These are phyloP conservation scores for Penicillium freii DNA, from an alignment of 2,329 filamentous ascomycete genomes.

Conservation along the genomic window DNA sequence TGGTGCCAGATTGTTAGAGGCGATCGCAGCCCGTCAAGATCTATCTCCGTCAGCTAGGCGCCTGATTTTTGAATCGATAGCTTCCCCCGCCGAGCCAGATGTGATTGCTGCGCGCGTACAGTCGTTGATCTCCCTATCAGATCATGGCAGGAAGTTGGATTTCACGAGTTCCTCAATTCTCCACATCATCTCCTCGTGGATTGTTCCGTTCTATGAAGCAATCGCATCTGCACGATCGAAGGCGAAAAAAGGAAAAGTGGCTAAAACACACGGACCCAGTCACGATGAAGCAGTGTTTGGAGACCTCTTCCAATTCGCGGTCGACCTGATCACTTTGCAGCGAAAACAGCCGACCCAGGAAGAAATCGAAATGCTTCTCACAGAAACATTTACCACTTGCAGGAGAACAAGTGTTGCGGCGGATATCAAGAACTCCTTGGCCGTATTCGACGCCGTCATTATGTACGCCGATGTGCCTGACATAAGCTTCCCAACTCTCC, in stretches of 20 bases:
- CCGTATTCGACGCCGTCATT: constrained; percentile 45
- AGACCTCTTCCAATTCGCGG: constrained; percentile 43
- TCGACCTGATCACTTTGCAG: constrained; percentile 45
- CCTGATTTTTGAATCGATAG: constrained; percentile 38
- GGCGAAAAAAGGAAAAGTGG: constrained; percentile 37
- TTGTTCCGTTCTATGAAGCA: constrained; percentile 40
- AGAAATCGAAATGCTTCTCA: constrained; percentile 39
- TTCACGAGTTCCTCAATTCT: constrained; percentile 41
- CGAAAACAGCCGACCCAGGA: constrained; percentile 36
- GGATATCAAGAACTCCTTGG: constrained; percentile 44
- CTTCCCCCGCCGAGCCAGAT: constrained; percentile 34
- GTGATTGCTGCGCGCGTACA: constrained; percentile 41
- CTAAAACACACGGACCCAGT: constrained; percentile 31
- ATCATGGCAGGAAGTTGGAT: constrained; percentile 45
- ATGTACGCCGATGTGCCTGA: constrained; percentile 42
- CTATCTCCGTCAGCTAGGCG: constrained; percentile 36
- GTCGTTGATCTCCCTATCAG: constrained; percentile 41
- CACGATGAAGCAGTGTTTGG: constrained; percentile 39
- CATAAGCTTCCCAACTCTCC: constrained; percentile 36
- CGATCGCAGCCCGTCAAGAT: constrained; percentile 40
- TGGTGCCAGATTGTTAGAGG: constrained; percentile 38
- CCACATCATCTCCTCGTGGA: constrained; percentile 40
- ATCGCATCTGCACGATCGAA: constrained; percentile 39
- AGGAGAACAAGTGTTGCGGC: constrained; percentile 41
- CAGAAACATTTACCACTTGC: constrained; percentile 41